phyloP scores from a whole-genome alignment of 495 filamentous ascomycete genomes.

The Aspergillus panamensis region DNA sequence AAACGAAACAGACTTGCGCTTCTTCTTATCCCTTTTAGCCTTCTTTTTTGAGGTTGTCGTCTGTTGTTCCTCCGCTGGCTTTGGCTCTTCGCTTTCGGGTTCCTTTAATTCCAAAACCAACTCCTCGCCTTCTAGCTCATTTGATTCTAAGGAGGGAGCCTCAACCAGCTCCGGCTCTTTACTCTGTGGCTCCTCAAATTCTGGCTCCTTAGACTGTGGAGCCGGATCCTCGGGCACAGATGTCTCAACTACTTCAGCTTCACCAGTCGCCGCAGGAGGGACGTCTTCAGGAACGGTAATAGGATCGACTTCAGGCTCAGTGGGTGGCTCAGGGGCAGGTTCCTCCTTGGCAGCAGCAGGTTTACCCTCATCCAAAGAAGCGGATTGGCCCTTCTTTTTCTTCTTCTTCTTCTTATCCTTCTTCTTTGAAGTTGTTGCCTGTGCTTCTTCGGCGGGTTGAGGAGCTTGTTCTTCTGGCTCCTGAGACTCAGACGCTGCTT shows the following conservation, averaged over 20 bases:
- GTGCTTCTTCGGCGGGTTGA: constrained; percentile 14
- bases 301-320: not conserved
- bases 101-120: not conserved
- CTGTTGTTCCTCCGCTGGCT: constrained; percentile 15
- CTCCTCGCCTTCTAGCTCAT: constrained; percentile 8
- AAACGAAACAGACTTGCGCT: constrained; percentile 30
- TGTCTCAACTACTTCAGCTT: constrained; percentile 7
- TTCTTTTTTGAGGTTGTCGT: constrained; percentile 39
- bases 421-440: constrained; percentile 31
- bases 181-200: constrained; percentile 4
- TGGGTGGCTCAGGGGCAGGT: constrained; percentile 2
- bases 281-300: not conserved
- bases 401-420: constrained; percentile 41
- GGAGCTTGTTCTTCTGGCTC: not conserved
- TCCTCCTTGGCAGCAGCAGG: constrained; percentile 8
- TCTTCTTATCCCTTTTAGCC: constrained; percentile 42
- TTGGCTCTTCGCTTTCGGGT: constrained; percentile 1
- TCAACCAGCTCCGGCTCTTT: too few relatives aligned
- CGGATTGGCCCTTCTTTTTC: constrained; percentile 32
- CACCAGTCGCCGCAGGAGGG: not conserved
- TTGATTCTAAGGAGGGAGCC: not conserved
- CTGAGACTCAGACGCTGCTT: not conserved
- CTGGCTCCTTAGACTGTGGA: not conserved
- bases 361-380: constrained; percentile 3
- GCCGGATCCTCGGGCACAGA: not conserved